Base-by-base conservation (phyloP, 2,329 filamentous ascomycete species). In the Blastomyces emzantsi region DNA sequence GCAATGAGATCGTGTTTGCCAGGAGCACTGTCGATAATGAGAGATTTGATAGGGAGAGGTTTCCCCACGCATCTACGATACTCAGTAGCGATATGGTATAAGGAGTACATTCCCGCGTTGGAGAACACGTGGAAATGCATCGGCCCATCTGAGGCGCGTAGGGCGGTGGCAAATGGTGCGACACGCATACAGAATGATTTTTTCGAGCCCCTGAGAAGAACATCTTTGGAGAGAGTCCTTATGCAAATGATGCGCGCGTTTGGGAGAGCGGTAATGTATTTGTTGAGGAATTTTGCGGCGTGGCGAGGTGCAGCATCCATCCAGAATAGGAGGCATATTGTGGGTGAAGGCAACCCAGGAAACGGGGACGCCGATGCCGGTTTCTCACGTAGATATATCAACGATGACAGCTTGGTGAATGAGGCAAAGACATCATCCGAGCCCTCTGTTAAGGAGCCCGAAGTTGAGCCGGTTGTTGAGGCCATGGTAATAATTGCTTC, bases 111-210 rank as follows among this genome's bases (percentile, higher is more conserved):
- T 19, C 81, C 81, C 33, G 80, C 81, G 64, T 83, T 81, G 28
- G 79, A 82, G 71, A 82, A 83, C 63, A 78, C 71, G 69, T 83
- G 80, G 9, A 82, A 66, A 39, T 79, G 73, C 11, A 74, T 69
- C 6, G 74, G 68, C 71, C 67, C 65, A 64, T 63, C 55, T 61
- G 71, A 39, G 64, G 19, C 63, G 57, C 68, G 71, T 19, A 79
- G 69, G 25, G 72, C 72, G 17, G 74, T 69, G 11, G 78, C 69
- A 9, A 73, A 74, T 1, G 78, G 74, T 13, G 68, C 65, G 49
- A 77, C 65, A 36, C 72, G 73, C 19, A 66, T 64, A 56, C 65
- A 66, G 30, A 74, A 73, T 3, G 70, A 67, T 5, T 63, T 47
- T 13, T 62, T 61, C 19, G 68, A 66, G 6, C 69, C 67, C 7